phyloP scores from a whole-genome alignment of 2,329 filamentous ascomycete species.

The Neospermospora avenae region DNA sequence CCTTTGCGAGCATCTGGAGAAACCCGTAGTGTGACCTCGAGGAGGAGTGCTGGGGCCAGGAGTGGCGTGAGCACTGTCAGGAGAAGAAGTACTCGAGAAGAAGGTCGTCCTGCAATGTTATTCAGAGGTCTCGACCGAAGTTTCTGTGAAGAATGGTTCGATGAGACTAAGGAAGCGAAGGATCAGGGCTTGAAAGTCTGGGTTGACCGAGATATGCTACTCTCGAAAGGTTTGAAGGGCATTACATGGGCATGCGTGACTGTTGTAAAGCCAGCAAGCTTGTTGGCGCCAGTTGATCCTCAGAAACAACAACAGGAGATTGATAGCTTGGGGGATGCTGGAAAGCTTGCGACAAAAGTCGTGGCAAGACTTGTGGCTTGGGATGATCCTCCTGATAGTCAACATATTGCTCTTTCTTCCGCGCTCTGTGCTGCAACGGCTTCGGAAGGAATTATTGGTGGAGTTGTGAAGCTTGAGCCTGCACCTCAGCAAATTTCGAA shows the following conservation, averaged over 20 bases:
- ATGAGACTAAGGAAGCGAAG: constrained; percentile 53
- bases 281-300: constrained; percentile 68
- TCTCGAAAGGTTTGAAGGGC: constrained; percentile 69
- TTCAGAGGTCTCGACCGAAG: constrained; percentile 74
- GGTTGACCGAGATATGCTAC: constrained; percentile 76
- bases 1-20: constrained; percentile 64
- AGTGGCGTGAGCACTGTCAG: constrained; percentile 71
- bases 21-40: constrained; percentile 75
- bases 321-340: constrained; percentile 56
- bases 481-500: constrained; percentile 51
- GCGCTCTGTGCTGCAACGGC: constrained; percentile 72
- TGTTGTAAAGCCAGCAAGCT: constrained; percentile 77
- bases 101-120: constrained; percentile 66
- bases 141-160: constrained; percentile 72
- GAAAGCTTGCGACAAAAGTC: constrained; percentile 61
- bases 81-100: constrained; percentile 59
- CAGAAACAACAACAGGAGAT: constrained; percentile 65
- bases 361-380: constrained; percentile 74
- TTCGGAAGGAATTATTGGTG: constrained; percentile 72
- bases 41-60: constrained; percentile 70
- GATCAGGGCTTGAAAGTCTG: constrained; percentile 69
- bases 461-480: constrained; percentile 81
- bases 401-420: constrained; percentile 75
- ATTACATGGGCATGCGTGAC: constrained; percentile 77
- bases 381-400: constrained; percentile 82